These are phyloP conservation scores for Penicillium cosmopolitanum DNA, from an alignment of 495 filamentous ascomycete genomes.

Conservation along the genomic window DNA sequence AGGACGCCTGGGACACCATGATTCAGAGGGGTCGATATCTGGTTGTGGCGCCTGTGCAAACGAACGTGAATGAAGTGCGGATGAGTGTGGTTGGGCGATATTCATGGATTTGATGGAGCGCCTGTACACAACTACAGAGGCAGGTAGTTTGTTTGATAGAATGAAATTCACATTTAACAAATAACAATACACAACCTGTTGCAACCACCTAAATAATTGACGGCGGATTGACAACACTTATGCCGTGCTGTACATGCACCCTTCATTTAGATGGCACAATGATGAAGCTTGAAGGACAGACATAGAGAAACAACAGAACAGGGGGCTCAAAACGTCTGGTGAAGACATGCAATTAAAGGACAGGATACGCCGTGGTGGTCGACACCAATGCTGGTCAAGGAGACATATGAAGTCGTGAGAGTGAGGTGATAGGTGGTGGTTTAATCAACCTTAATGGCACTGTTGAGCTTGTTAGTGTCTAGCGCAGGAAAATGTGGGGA, in stretches of 20 bases:
- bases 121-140: too few relatives aligned
- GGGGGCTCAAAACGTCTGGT: neutral
- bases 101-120: too few relatives aligned
- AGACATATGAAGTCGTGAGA: conserved; percentile 22
- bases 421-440: too few relatives aligned
- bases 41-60: too few relatives aligned
- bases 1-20: too few relatives aligned
- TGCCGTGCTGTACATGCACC: neutral
- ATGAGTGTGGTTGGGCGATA: too few relatives aligned
- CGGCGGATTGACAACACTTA: neutral
- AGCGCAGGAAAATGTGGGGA: neutral
- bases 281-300: neutral
- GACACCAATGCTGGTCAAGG: conserved; percentile 31
- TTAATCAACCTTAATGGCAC: conserved; percentile 50
- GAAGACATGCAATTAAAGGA: conserved; percentile 22
- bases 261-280: neutral
- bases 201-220: neutral
- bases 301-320: neutral
- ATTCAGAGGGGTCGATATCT: too few relatives aligned
- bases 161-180: too few relatives aligned
- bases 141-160: too few relatives aligned
- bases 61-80: too few relatives aligned
- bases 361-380: conserved; percentile 32
- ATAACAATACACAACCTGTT: too few relatives aligned
- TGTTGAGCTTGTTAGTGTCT: conserved; percentile 11